phyloP scores from a whole-genome alignment of 2,329 filamentous ascomycete species.

The Stemphylium lycopersici region DNA sequence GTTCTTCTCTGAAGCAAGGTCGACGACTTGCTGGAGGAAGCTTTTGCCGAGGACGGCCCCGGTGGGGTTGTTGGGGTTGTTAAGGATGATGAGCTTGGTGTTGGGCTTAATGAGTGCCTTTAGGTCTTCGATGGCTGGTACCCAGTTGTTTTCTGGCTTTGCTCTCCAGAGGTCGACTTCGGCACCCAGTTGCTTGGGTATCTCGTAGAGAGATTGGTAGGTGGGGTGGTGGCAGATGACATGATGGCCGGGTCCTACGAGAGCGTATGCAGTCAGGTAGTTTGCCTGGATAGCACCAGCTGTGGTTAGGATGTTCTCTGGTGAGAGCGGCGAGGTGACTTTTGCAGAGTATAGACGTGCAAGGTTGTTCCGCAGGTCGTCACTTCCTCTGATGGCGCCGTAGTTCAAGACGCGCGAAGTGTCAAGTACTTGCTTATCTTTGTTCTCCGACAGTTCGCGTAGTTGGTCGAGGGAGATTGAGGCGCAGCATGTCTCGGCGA shows the following conservation, averaged over 20 bases:
- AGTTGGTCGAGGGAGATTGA: constrained; percentile 76
- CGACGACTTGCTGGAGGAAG: constrained; percentile 66
- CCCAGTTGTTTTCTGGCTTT: constrained; percentile 67
- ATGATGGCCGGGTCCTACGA: constrained; percentile 77
- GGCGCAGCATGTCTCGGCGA: constrained; percentile 79
- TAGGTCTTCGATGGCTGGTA: constrained; percentile 71
- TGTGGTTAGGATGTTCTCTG: constrained; percentile 74
- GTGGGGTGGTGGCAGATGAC: constrained; percentile 86
- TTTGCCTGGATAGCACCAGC: constrained; percentile 86
- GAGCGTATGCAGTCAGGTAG: constrained; percentile 75
- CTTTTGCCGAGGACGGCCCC: constrained; percentile 70
- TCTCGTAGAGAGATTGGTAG: constrained; percentile 78
- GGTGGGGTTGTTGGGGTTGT: constrained; percentile 84
- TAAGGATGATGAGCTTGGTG: constrained; percentile 74
- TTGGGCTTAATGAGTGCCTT: constrained; percentile 68
- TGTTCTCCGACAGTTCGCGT: constrained; percentile 63
- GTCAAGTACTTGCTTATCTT: constrained; percentile 55
- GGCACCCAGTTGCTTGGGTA: constrained; percentile 76
- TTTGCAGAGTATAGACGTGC: constrained; percentile 69
- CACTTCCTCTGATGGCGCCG: constrained; percentile 73
- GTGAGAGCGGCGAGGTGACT: constrained; percentile 53
- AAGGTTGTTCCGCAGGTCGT: constrained; percentile 67
- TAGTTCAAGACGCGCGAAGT: constrained; percentile 71
- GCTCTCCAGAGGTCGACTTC: constrained; percentile 79
- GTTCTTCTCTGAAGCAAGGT: constrained; percentile 65